These are phyloP conservation scores for Oryza coarctata DNA, from an alignment of 176 grass and related monocot species.

Conservation along the genomic window DNA sequence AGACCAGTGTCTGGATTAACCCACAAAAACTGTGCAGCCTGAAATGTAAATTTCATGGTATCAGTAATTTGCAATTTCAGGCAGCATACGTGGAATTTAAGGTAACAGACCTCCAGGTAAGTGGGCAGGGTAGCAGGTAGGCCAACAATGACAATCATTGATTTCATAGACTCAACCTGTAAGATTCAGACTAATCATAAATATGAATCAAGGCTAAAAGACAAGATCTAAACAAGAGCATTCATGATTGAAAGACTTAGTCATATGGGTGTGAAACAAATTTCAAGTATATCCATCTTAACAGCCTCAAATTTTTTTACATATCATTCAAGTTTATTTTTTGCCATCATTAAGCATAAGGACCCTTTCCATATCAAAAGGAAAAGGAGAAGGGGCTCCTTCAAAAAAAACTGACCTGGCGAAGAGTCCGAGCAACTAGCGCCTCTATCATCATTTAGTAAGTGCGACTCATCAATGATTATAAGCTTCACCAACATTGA, in stretches of 20 bases:
- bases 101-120: slow-evolving; percentile 71
- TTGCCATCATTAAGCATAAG: slow-evolving; percentile 13
- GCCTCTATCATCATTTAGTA: slow-evolving; percentile 98
- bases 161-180: slow-evolving; percentile 97
- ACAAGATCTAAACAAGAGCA: slow-evolving; percentile 24
- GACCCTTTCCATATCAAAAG: slow-evolving; percentile 3
- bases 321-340: slow-evolving; percentile 26
- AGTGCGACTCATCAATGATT: slow-evolving; percentile 98
- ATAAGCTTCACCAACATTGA: slow-evolving; percentile 96
- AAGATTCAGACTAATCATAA: slow-evolving; percentile 37
- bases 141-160: slow-evolving; percentile 98
- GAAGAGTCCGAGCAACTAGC: slow-evolving; percentile 88
- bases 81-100: slow-evolving; percentile 31
- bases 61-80: slow-evolving; percentile 23
- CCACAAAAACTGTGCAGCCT: slow-evolving; percentile 96
- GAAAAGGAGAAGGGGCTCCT: not conserved
- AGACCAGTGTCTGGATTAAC: slow-evolving; percentile 82
- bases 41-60: slow-evolving; percentile 28
- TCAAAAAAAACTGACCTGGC: slow-evolving; percentile 57
- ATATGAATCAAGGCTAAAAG: slow-evolving; percentile 28
- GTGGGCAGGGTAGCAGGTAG: slow-evolving; percentile 94
- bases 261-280: not conserved
- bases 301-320: slow-evolving; percentile 13
- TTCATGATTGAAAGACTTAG: not conserved
- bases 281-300: slow-evolving; percentile 6